Base-by-base conservation (phyloP, 2,329 filamentous ascomycete genomes). In the Penicillium sp. region DNA sequence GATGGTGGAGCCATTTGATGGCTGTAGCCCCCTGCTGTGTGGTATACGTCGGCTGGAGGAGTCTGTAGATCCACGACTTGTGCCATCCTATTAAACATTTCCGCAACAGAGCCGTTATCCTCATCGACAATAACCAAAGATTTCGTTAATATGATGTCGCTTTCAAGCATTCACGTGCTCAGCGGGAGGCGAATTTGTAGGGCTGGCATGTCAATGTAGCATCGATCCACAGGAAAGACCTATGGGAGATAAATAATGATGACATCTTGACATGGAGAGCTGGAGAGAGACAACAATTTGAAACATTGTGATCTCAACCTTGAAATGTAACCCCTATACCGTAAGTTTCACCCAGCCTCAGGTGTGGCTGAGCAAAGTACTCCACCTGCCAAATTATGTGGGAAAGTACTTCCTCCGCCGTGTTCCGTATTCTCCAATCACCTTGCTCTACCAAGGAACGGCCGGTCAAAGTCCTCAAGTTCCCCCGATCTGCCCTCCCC, bases 61-160 rank as follows among this genome's bases (percentile, higher is more conserved):
- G 55, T 43, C 56, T 66, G 6, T 58, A 63, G 38, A 44, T 63
- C 22, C 66, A 70, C 50, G 61, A 69, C 34, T 58, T 53, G 17
- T 70, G 70, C 51, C 67, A 70, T 48, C 56, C 63, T 44, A 68
- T 63, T 3, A 56, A 62, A 45, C 61, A 69, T 42, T 70, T 69
- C 45, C 49, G 34, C 13, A 55, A 60, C 24, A 58, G 62, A 37
- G 51, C 54, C 28, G 50, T 65, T 8, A 61, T 69, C 17, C 52
- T 67, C 42, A 48, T 48, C 21, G 47, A 62, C 47, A 61, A 65
- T 33, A 60, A 66, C 43, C 44, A 57, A 17, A 63, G 63, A 24
- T 68, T 58, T 48, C 55, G 55, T 9, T 59, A 69, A 53, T 69
- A 69, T 56, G 63, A 64, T 58, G 52, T 67, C 37, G 54, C 56